Base-by-base conservation (phyloP, 495 filamentous ascomycete species). In the Hyaloscypha finlandica region DNA sequence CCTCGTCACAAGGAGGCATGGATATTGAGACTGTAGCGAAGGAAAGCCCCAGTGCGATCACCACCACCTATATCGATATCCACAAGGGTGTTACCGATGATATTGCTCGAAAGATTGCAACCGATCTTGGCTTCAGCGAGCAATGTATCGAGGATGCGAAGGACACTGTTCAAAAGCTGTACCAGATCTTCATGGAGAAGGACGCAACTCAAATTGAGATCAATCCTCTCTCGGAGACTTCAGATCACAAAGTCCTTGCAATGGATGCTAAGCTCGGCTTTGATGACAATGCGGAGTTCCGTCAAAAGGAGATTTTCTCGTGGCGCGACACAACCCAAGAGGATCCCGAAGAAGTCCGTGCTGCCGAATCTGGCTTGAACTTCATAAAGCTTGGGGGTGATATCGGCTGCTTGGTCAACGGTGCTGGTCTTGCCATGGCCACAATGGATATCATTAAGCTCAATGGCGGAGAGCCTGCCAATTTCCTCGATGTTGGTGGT, bases 361-460 rank as follows among this genome's bases (percentile, higher is more conserved):
- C 95, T 74, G 93, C 92, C 70, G 86, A 97, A 85, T 89, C 86
- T 59, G 94, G 93, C 63, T 84, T 99, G 63, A 99, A 99, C 87
- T 99, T 99, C 84, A 99, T 99, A 86, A 99, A 99, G 86, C 89
- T 99, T 54, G 96, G 97, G 78, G 95, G 95, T 77, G 95, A 99
- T 78, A 99, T 99, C 77, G 95, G 95, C 76, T 99, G 95, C 84
- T 84, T 99, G 77, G 95, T 99, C 82, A 99, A 99, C 80, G 95
- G 95, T 78, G 95, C 95, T 71, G 95, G 95, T 83, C 90, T 99
- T 65, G 95, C 95, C 77, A 99, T 99, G 95, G 95, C 95, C 63
- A 99, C 95, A 72, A 99, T 99, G 95, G 95, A 99, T 80, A 98
- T 99, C 81, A 99, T 99, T 86, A 99, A 99, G 86, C 88, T 99